These are phyloP conservation scores for Coemansia sp. DNA, from an alignment of 192 early-diverging fungal species.

Conservation along the genomic window DNA sequence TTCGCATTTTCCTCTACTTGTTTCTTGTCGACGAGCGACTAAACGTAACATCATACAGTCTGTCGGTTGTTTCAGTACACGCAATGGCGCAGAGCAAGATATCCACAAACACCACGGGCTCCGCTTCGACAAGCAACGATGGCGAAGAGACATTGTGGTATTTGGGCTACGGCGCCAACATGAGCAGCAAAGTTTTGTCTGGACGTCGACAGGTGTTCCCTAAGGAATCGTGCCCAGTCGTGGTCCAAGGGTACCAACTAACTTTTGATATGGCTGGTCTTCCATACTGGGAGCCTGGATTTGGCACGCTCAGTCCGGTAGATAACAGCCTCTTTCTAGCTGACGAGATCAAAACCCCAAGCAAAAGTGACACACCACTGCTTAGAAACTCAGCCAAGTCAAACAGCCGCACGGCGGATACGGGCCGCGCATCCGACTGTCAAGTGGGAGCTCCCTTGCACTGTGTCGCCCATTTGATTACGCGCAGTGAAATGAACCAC, in stretches of 20 bases:
- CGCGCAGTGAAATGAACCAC: conserved; percentile 35
- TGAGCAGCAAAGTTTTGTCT: conserved; percentile 50
- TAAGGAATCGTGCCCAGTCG: conserved; percentile 29
- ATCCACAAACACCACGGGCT: neutral
- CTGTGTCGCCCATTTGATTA: conserved; percentile 46
- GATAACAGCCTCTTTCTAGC: neutral
- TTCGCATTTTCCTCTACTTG: neutral
- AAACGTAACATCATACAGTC: no score
- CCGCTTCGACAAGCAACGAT: neutral
- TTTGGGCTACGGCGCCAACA: conserved; percentile 48
- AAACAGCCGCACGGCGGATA: neutral
- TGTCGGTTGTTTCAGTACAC: neutral
- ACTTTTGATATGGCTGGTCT: conserved; percentile 51
- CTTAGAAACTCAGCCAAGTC: neutral
- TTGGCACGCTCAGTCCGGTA: conserved; percentile 36
- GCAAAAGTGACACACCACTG: neutral
- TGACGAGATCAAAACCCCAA: neutral
- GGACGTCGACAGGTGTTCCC: conserved; percentile 50
- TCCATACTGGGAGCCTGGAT: conserved; percentile 52
- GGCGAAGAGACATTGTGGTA: conserved; percentile 23
- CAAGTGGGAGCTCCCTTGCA: conserved; percentile 34
- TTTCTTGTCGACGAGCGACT: neutral
- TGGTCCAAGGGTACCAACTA: conserved; percentile 41
- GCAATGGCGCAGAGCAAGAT: neutral
- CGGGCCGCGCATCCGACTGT: conserved; percentile 9